Evolutionary conservation across 108 stramenopile genomes (phyloP).

Genomic region (Stephanodiscus triporus): DNA sequence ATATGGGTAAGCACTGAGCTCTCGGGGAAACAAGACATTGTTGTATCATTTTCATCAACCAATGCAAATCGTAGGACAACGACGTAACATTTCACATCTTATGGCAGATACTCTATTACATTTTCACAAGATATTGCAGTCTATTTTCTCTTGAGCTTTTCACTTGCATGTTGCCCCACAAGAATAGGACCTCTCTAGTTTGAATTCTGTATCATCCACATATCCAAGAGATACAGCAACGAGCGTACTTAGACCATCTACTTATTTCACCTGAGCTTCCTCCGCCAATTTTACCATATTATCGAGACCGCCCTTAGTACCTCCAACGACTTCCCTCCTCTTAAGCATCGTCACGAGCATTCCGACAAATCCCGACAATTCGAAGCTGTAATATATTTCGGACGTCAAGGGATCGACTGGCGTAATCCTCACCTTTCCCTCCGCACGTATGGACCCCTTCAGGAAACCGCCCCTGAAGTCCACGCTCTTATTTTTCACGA

Average conservation of each 20-base stretch:
- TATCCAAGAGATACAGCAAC: too few species aligned
- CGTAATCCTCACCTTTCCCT: conserved; percentile 43
- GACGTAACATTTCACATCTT: too few species aligned
- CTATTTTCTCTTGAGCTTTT: too few species aligned
- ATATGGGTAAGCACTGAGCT: conserved; percentile 3
- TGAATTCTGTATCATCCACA: too few species aligned
- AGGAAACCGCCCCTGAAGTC: conserved; percentile 35
- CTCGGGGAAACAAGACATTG: conserved; percentile 12
- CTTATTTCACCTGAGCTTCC: conserved; percentile 39
- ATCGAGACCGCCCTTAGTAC: conserved; percentile 50
- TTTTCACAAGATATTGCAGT: too few species aligned
- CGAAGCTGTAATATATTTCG: conserved; percentile 53
- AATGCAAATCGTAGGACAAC: too few species aligned
- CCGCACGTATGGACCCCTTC: conserved; percentile 26
- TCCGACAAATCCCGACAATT: conserved; percentile 38
- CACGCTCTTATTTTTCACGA: conserved; percentile 38
- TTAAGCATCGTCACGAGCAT: conserved; percentile 27
- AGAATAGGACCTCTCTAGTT: too few species aligned
- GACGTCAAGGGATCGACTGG: conserved; percentile 25
- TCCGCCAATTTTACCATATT: conserved; percentile 56
- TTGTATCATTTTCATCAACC: conserved; percentile 1
- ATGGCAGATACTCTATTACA: too few species aligned
- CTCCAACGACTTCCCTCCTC: conserved; percentile 37
- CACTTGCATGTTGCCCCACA: too few species aligned
- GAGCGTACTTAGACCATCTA: not conserved